phyloP scores from a whole-genome alignment of 1,284 basidiomycete species.

The Boletus sp. region DNA sequence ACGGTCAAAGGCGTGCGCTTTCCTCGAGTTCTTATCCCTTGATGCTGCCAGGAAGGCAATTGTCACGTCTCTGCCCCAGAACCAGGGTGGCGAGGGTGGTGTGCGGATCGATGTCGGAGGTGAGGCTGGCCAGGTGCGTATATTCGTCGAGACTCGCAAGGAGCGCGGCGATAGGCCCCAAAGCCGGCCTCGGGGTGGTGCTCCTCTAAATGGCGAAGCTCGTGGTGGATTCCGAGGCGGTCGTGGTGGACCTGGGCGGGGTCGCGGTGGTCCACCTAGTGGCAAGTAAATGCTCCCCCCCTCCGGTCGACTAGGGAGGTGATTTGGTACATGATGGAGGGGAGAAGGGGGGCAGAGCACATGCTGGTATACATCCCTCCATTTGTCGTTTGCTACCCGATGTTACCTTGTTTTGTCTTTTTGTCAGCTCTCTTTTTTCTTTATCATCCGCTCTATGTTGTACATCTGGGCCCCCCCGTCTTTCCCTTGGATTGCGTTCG shows the following conservation, averaged over 20 bases:
- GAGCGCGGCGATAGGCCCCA: conserved; percentile 77
- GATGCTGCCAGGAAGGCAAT: conserved; percentile 88
- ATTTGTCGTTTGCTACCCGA: conserved; percentile 11
- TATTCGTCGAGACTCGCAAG: conserved; percentile 87
- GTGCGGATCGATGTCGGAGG: conserved; percentile 67
- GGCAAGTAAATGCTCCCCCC: conserved; percentile 16
- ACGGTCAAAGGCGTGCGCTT: conserved; percentile 87
- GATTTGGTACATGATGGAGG: conserved; percentile 2
- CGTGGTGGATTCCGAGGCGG: conserved; percentile 38
- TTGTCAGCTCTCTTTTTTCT: conserved; percentile 1
- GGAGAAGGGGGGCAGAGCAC: conserved; percentile 3
- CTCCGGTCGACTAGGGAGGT: conserved; percentile 1
- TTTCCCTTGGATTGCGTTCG: conserved; percentile 14
- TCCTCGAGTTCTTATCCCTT: conserved; percentile 83
- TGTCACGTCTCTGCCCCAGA: conserved; percentile 59
- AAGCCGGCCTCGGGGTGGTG: conserved; percentile 47
- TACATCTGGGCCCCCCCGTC: conserved; percentile 13
- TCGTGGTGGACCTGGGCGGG: conserved; percentile 38
- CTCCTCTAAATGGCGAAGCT: conserved; percentile 41
- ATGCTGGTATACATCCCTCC: conserved; percentile 12
- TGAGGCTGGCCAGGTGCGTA: conserved; percentile 52
- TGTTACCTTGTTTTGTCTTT: conserved; percentile 16
- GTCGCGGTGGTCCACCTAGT: conserved; percentile 32
- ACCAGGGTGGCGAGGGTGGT: conserved; percentile 86
- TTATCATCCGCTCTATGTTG: conserved; percentile 16